A percentile compares a stretch with the other conserved stretches of the same genome.
phyloP scores from a whole-genome alignment of 768 basidiomycete species.

The Pholiota molesta region DNA sequence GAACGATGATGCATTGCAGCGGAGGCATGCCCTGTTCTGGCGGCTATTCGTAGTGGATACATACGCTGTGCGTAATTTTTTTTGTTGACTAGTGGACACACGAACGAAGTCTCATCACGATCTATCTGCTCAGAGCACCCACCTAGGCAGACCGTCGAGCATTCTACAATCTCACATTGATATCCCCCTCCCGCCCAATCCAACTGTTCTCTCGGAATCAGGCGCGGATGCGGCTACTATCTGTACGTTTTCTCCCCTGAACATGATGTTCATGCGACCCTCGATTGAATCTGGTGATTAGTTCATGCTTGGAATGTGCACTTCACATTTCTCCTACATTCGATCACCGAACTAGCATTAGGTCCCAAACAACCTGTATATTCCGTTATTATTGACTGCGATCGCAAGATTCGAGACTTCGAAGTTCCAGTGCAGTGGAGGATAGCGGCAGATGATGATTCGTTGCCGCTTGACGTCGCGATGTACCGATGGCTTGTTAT shows the following conservation, averaged over 20 bases:
- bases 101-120: background rate
- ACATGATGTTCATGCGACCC: background rate
- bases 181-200: slow-evolving; percentile 50
- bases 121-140: slow-evolving; percentile 50
- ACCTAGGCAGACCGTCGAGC: slow-evolving; percentile 60
- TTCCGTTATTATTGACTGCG: slow-evolving; percentile 54
- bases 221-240: slow-evolving; percentile 5
- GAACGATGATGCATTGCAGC: slow-evolving; percentile 42
- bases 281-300: slow-evolving; percentile 23
- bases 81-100: background rate
- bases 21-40: slow-evolving; percentile 66
- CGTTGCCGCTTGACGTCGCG: slow-evolving; percentile 25
- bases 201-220: background rate
- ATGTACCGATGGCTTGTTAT: slow-evolving; percentile 49
- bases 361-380: slow-evolving; percentile 57
- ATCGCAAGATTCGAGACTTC: slow-evolving; percentile 64
- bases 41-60: slow-evolving; percentile 67
- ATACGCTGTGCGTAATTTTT: slow-evolving; percentile 47
- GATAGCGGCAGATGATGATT: slow-evolving; percentile 30
- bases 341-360: slow-evolving; percentile 52
- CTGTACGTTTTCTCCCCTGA: slow-evolving; percentile 11
- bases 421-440: slow-evolving; percentile 51
- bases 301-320: slow-evolving; percentile 60
- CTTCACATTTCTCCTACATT: slow-evolving; percentile 55
- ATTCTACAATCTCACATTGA: slow-evolving; percentile 58